Evolutionary conservation across 768 basidiomycete genomes (phyloP), one percentile per base, ranked within the genome.

Genomic region (Boletus reticulatus): DNA sequence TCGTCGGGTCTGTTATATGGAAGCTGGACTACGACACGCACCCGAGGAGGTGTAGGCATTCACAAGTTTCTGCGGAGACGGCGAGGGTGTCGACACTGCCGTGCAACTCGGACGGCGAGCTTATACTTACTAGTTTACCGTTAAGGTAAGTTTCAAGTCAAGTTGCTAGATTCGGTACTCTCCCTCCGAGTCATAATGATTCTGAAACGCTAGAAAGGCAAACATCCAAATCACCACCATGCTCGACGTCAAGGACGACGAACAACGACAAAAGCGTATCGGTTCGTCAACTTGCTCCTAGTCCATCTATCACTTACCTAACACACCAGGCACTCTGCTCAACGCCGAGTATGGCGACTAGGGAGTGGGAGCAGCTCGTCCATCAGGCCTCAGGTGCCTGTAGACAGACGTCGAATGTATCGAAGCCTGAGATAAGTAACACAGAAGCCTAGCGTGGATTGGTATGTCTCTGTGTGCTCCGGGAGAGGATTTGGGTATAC

Each of bases 401-500:
- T 98, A 98, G 44, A 92, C 85, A 62, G 92, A 90, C 49, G 87
- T 82, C 58, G 78, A 72, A n/a, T 95, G 95, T 57, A 97, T 82
- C 53, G 79, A 72, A 10, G 80, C n/a, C n/a, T n/a, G n/a, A n/a
- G n/a, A n/a, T n/a, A n/a, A n/a, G 74, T 48, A 96, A 82, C 7
- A 79, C 72, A 31, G 81, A 70, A 51, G n/a, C n/a, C n/a, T n/a
- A 97, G 84, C 7, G 94, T 97, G 49, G 82, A 77, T 66, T 86
- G 76, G 78, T 95, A 96, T 46, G 87, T 87, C 63, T 81, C 75
- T 50, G 78, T 69, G 60, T 98, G 83, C 53, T 81, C 84, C 13
- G 92, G 91, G 19, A 98, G 79, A 10, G 95, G 94, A 62, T 91
- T 80, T 24, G 84, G 83, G 71, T 96, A 93, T 6, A 93, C 91